A percentile compares a stretch with the other conserved stretches of the same genome.
Conservation (phyloP, 306 rosid genomes). For the Cicer yamashitae region DNA sequence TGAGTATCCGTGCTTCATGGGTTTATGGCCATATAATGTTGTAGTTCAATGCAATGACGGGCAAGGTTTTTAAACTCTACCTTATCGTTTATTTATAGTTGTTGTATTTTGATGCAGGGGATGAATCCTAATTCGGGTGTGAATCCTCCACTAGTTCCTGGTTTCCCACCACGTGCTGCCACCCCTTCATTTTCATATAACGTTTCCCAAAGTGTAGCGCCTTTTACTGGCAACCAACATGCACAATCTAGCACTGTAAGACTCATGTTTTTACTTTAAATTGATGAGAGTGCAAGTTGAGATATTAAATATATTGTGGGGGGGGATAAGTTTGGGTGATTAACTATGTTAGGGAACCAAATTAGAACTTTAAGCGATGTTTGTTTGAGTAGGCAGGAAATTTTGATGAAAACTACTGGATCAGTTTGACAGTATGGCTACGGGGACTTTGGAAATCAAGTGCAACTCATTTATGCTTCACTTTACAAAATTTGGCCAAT, state of each 20-base stretch:
- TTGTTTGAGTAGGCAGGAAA: slow-evolving; percentile 21
- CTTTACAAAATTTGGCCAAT: background rate
- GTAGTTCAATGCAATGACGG: background rate
- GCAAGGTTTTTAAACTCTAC: background rate
- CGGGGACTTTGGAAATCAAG: slow-evolving; percentile 15
- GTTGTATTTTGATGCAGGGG: slow-evolving; percentile 46
- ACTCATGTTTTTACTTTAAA: background rate
- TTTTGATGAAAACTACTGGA: slow-evolving; percentile 1
- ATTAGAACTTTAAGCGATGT: background rate
- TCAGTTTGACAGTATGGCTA: background rate
- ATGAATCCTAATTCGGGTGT: slow-evolving; percentile 45
- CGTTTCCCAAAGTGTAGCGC: slow-evolving; percentile 44
- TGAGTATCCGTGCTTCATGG: background rate
- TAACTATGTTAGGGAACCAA: slow-evolving; percentile 14
- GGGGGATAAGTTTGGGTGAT: slow-evolving; percentile 3
- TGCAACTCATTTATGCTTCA: slow-evolving; percentile 3
- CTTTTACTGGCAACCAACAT: slow-evolving; percentile 52
- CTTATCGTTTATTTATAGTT: background rate
- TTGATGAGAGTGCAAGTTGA: slow-evolving; percentile 2
- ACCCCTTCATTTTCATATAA: slow-evolving; percentile 59
- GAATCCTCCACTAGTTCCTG: slow-evolving; percentile 50
- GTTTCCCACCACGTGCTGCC: slow-evolving; percentile 43
- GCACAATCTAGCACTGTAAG: slow-evolving; percentile 54
- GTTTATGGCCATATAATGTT: slow-evolving; percentile 18
- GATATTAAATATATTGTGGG: slow-evolving; percentile 9